A percentile compares a stretch with the other conserved stretches of the same genome.
phyloP scores from a whole-genome alignment of 176 grass and related monocot genomes.

The Rhynchospora breviuscula region DNA sequence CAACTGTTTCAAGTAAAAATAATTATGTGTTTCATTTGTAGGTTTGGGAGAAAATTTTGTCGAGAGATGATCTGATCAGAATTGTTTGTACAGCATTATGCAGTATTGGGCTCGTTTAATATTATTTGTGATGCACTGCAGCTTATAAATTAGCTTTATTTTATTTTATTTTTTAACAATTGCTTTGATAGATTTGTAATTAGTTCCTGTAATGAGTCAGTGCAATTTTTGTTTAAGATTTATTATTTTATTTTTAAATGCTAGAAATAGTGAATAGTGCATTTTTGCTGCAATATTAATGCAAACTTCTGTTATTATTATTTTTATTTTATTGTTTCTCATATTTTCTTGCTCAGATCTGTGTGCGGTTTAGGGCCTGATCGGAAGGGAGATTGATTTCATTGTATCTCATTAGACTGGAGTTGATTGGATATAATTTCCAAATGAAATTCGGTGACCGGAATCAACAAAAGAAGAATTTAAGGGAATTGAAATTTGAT shows the following conservation, averaged over 20 bases:
- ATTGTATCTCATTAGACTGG: too few relatives aligned
- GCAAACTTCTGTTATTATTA: background rate
- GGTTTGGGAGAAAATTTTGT: background rate
- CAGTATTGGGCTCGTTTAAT: background rate
- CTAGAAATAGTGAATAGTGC: background rate
- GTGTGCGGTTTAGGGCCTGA: background rate
- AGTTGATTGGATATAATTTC: too few relatives aligned
- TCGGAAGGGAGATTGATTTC: too few relatives aligned
- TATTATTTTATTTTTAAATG: background rate
- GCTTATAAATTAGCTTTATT: slow-evolving; percentile 3
- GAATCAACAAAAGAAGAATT: too few relatives aligned
- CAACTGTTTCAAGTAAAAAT: background rate
- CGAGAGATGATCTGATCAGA: background rate
- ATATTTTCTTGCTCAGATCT: background rate
- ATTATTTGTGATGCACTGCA: background rate
- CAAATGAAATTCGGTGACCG: too few relatives aligned
- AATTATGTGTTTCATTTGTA: background rate
- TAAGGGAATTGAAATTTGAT: too few relatives aligned
- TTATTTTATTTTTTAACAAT: background rate
- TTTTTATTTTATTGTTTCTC: background rate
- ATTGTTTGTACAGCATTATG: slow-evolving; percentile 10
- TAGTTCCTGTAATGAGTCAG: slow-evolving; percentile 2
- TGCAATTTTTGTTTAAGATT: slow-evolving; percentile 12
- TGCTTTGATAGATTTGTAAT: slow-evolving; percentile 9
- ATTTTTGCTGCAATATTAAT: background rate